These are phyloP conservation scores for Solanum raphanifolium DNA, from an alignment of 257 asterid genomes.

Conservation along the genomic window DNA sequence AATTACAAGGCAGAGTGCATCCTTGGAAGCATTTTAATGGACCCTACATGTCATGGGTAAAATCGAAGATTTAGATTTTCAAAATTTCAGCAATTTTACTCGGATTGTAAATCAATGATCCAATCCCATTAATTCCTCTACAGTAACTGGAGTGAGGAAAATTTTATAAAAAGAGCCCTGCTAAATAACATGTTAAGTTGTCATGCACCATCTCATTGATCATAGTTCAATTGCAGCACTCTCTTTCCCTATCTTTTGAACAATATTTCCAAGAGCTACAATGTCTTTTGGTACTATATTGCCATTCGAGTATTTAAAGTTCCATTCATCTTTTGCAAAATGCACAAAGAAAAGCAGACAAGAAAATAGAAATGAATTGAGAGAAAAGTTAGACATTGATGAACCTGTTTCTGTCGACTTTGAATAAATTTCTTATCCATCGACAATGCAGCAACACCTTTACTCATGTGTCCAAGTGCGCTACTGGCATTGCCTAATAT, in stretches of 20 bases:
- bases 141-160: background rate
- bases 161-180: background rate
- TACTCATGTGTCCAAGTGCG: constrained; percentile 99
- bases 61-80: background rate
- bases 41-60: background rate
- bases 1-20: background rate
- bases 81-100: background rate
- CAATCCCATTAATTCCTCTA: background rate
- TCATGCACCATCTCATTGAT: background rate
- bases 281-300: background rate
- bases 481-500: constrained; percentile 99
- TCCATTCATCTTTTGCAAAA: background rate
- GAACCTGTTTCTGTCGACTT: constrained; percentile 94
- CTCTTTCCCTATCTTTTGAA: background rate
- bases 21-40: background rate
- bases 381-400: background rate
- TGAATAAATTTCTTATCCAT: constrained; percentile 99
- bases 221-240: background rate
- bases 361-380: background rate
- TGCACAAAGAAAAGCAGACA: background rate
- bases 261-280: background rate
- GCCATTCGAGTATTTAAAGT: background rate
- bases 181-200: background rate
- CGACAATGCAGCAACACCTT: constrained; percentile 99
- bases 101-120: background rate